Percentiles rank a stretch among this genome's conserved stretches.
phyloP scores from a whole-genome alignment of 495 filamentous ascomycete genomes.

The Melanomma pulvis-pyrius region DNA sequence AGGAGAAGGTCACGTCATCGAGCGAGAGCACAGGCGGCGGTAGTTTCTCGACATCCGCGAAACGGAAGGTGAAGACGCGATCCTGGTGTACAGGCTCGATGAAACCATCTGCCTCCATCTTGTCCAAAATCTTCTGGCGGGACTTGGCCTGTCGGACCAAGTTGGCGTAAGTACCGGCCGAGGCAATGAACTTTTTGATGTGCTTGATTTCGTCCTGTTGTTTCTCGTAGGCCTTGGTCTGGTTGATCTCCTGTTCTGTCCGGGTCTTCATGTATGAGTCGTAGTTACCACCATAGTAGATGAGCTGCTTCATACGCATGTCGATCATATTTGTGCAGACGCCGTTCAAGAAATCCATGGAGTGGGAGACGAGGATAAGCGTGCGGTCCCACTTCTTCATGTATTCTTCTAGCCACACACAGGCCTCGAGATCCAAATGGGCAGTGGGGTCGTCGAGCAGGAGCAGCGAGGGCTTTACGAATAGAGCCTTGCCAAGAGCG shows the following conservation, averaged over 20 bases:
- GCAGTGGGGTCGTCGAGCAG: slow-evolving; percentile 98
- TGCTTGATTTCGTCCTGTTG: slow-evolving; percentile 98
- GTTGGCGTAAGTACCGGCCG: slow-evolving; percentile 99
- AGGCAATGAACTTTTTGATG: slow-evolving; percentile 99
- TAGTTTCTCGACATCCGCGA: slow-evolving; percentile 97
- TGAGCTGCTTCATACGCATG: slow-evolving; percentile 85
- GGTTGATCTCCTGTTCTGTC: slow-evolving; percentile 92
- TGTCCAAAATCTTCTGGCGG: slow-evolving; percentile 98
- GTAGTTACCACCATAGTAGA: slow-evolving; percentile 99
- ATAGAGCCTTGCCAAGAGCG: slow-evolving; percentile 93
- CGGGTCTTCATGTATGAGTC: slow-evolving; percentile 95
- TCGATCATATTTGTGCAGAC: slow-evolving; percentile 99
- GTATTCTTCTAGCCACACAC: slow-evolving; percentile 99
- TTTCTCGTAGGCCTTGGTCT: slow-evolving; percentile 97
- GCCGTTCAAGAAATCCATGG: slow-evolving; percentile 98
- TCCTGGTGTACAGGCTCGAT: slow-evolving; percentile 87
- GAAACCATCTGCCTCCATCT: slow-evolving; percentile 99
- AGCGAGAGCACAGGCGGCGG: slow-evolving; percentile 95
- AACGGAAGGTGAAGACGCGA: slow-evolving; percentile 95
- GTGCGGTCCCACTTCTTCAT: slow-evolving; percentile 99
- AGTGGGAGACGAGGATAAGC: slow-evolving; percentile 95
- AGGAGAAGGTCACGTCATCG: slow-evolving; percentile 96
- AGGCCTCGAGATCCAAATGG: slow-evolving; percentile 98
- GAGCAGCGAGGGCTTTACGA: slow-evolving; percentile 94
- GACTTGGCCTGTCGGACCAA: slow-evolving; percentile 98